Evolutionary conservation across 768 basidiomycete genomes (phyloP).

Genomic region (Psilocybe subaeruginosa): DNA sequence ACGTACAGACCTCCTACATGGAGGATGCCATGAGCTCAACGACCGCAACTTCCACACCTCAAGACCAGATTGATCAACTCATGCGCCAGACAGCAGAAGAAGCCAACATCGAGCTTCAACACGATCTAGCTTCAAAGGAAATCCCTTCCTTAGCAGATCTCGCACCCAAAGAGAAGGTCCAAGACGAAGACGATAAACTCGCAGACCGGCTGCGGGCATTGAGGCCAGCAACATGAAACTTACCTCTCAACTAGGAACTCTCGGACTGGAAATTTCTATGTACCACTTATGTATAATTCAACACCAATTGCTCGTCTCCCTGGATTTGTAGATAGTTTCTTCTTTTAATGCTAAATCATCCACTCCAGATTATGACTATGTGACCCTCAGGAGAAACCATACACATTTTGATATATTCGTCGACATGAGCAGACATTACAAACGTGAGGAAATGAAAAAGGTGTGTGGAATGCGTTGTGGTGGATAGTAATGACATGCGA

Average conservation of each 20-base stretch:
- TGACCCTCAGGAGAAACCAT: too few species aligned
- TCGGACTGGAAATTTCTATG: background rate
- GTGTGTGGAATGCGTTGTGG: background rate
- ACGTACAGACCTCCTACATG: conserved; percentile 98
- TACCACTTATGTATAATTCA: background rate
- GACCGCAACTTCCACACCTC: conserved; percentile 90
- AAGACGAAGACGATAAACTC: conserved; percentile 80
- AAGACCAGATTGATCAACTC: conserved; percentile 94
- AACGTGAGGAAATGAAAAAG: background rate
- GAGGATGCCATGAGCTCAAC: conserved; percentile 95
- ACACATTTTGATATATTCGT: background rate
- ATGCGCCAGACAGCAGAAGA: conserved; percentile 96
- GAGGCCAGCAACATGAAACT: conserved; percentile 66
- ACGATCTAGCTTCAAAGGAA: conserved; percentile 78
- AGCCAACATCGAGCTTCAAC: conserved; percentile 92
- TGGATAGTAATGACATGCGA: background rate
- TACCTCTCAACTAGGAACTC: background rate
- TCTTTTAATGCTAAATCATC: background rate
- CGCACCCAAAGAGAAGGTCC: conserved; percentile 46
- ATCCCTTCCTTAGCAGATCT: conserved; percentile 62
- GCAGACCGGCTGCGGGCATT: conserved; percentile 89
- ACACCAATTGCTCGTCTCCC: background rate
- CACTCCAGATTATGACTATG: too few species aligned
- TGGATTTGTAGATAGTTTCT: background rate
- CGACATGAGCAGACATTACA: background rate